phyloP scores from a whole-genome alignment of 257 asterid species.

The Gentiana straminea region DNA sequence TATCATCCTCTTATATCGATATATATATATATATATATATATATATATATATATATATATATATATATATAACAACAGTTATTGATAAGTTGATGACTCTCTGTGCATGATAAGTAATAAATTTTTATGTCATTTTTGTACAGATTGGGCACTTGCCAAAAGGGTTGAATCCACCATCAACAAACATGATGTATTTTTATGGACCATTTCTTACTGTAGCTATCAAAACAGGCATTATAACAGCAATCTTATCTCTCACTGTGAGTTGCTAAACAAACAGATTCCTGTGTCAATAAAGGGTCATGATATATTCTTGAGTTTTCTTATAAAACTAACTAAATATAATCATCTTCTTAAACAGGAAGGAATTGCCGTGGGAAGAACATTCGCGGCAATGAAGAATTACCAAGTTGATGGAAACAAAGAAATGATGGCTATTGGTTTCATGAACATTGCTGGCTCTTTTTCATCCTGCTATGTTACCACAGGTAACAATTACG shows the following conservation, averaged over 20 bases:
- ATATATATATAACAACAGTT: too few species aligned
- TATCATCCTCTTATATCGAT: background rate
- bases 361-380: conserved; percentile 98
- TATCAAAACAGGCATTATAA: conserved; percentile 69
- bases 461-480: conserved; percentile 90
- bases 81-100: background rate
- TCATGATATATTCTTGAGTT: too few species aligned
- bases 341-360: conserved; percentile 9
- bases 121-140: conserved; percentile 2
- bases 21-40: background rate
- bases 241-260: conserved; percentile 83
- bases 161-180: conserved; percentile 85
- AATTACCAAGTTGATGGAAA: conserved; percentile 97
- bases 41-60: too few species aligned
- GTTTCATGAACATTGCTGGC: conserved; percentile 98
- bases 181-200: conserved; percentile 55
- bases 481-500: conserved; percentile 51
- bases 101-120: background rate
- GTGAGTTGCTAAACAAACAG: conserved; percentile 27
- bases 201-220: conserved; percentile 66
- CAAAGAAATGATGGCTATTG: conserved; percentile 98
- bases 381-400: conserved; percentile 74
- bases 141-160: conserved; percentile 82
- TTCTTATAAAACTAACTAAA: too few species aligned
- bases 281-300: too few species aligned